Percentiles rank a stretch among this genome's conserved stretches.
Evolutionary conservation across 2,329 filamentous ascomycete genomes (phyloP).

Genomic region (Ascochyta pisi): DNA sequence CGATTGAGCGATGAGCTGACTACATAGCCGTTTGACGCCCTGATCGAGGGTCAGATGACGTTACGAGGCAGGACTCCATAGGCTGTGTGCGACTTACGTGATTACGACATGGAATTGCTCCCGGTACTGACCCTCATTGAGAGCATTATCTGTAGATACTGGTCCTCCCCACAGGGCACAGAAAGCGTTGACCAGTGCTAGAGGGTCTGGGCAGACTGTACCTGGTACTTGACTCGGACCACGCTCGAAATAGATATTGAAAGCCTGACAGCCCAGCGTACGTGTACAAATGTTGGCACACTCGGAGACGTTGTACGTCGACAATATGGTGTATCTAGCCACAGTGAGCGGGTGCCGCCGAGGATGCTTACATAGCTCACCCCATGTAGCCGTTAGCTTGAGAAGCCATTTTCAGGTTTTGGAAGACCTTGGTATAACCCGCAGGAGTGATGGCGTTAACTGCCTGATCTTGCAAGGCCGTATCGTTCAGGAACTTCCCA

Average conservation of each 20-base stretch:
- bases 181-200: background rate
- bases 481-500: background rate
- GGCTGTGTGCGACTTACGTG: background rate
- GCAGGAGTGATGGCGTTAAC: background rate
- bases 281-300: background rate
- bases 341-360: background rate
- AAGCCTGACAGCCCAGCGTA: constrained; percentile 1
- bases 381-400: constrained; percentile 5
- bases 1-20: background rate
- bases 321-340: background rate
- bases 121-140: constrained; percentile 2
- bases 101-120: constrained; percentile 4
- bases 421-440: background rate
- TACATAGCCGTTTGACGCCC: constrained; percentile 3
- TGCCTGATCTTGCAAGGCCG: background rate
- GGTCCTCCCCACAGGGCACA: constrained; percentile 8
- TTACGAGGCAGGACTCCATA: background rate
- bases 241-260: constrained; percentile 8
- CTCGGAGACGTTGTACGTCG: constrained; percentile 1
- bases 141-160: background rate
- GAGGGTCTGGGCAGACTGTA: background rate
- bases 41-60: background rate
- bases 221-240: background rate
- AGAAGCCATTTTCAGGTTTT: background rate
- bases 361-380: background rate